Percentiles rank a stretch among this genome's conserved stretches.
Evolutionary conservation across 306 rosid species (phyloP).

Genomic region (Pterocarpus macrocarpus): DNA sequence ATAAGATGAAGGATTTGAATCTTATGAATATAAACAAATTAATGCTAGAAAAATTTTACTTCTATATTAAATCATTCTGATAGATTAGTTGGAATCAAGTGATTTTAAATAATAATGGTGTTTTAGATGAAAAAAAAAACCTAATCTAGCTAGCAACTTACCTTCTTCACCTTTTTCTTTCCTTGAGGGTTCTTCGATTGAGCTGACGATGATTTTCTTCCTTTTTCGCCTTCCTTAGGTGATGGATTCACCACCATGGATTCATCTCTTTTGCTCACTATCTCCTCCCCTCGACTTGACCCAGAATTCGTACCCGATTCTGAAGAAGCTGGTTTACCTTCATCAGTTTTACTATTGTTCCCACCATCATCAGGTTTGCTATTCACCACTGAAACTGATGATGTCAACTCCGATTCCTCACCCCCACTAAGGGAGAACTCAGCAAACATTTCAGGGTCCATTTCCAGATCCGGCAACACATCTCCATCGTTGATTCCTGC

Average conservation of each 20-base stretch:
- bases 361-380: slow-evolving; percentile 25
- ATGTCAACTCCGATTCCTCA: slow-evolving; percentile 60
- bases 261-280: slow-evolving; percentile 60
- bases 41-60: too few species aligned
- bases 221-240: slow-evolving; percentile 54
- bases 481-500: slow-evolving; percentile 67
- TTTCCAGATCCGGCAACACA: slow-evolving; percentile 83
- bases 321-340: slow-evolving; percentile 53
- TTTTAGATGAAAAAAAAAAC: too few species aligned
- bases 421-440: slow-evolving; percentile 69
- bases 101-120: too few species aligned
- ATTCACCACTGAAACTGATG: slow-evolving; percentile 54
- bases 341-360: slow-evolving; percentile 19
- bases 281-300: slow-evolving; percentile 60
- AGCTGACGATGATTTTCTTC: slow-evolving; percentile 57
- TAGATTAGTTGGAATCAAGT: too few species aligned
- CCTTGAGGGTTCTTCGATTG: slow-evolving; percentile 75
- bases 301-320: slow-evolving; percentile 49
- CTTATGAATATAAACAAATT: too few species aligned
- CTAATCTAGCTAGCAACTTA: neutral
- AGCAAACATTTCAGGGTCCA: slow-evolving; percentile 80
- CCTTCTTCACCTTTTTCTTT: slow-evolving; percentile 85
- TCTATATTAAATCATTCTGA: too few species aligned
- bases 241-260: slow-evolving; percentile 40
- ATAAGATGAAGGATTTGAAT: too few species aligned